A percentile compares a stretch with the other conserved stretches of the same genome.
phyloP scores from a whole-genome alignment of 805 yeast species.

The Geotrichum ghanense region DNA sequence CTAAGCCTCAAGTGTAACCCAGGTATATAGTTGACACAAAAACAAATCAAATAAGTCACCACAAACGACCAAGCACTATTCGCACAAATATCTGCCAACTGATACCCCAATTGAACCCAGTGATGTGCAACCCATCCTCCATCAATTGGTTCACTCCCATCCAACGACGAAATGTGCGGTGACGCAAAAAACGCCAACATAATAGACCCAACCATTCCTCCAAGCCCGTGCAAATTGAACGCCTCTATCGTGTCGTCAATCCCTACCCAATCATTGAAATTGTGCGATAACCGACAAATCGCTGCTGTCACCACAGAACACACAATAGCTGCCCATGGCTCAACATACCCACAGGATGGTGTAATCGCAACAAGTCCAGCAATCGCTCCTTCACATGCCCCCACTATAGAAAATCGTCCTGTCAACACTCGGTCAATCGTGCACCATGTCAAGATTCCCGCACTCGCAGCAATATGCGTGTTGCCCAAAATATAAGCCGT shows the following conservation, averaged over 20 bases:
- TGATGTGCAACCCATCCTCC: conserved; percentile 94
- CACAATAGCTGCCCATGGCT: conserved; percentile 32
- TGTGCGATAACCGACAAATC: conserved; percentile 28
- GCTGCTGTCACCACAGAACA: conserved; percentile 31
- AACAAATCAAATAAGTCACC: not conserved
- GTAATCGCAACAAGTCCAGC: conserved; percentile 10
- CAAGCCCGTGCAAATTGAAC: conserved; percentile 36
- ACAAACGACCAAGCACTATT: conserved; percentile 25
- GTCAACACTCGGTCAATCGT: too few species aligned
- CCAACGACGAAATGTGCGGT: too few species aligned
- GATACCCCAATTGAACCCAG: conserved; percentile 85
- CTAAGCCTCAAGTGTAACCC: too few species aligned
- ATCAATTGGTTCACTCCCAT: conserved; percentile 62
- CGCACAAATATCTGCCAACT: conserved; percentile 72
- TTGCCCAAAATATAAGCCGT: conserved; percentile 90
- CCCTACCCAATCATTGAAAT: conserved; percentile 31
- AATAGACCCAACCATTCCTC: conserved; percentile 36
- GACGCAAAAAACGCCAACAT: conserved; percentile 38
- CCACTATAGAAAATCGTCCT: conserved; percentile 9
- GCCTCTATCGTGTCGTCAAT: conserved; percentile 38
- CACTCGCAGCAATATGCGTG: conserved; percentile 88
- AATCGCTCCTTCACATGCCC: conserved; percentile 10
- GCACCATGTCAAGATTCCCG: conserved; percentile 93
- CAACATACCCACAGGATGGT: conserved; percentile 9
- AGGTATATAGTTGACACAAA: not conserved